These are phyloP conservation scores for Alloteropsis semialata DNA, from an alignment of 176 grass and related monocot species.

Conservation along the genomic window DNA sequence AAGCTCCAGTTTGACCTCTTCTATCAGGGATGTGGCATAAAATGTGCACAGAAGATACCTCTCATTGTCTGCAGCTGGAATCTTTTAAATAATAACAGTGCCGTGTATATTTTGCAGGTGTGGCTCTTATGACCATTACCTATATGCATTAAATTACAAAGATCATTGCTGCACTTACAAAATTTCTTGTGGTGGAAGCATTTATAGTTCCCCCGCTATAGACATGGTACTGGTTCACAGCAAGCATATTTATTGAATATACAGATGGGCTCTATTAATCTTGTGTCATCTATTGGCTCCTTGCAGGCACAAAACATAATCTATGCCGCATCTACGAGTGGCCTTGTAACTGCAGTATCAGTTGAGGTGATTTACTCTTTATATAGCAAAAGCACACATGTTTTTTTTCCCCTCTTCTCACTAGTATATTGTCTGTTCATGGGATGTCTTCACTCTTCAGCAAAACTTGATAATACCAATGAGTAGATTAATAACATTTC, in stretches of 20 bases:
- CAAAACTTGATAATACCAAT: conserved; percentile 1
- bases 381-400: not conserved
- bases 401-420: not conserved
- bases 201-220: conserved; percentile 85
- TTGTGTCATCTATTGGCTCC: conserved; percentile 8
- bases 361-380: conserved; percentile 50
- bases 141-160: conserved; percentile 88
- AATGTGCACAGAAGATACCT: conserved; percentile 2
- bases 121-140: conserved; percentile 80
- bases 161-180: conserved; percentile 59
- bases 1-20: not conserved
- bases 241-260: conserved; percentile 11
- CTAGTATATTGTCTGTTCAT: not conserved
- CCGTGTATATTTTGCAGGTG: conserved; percentile 53
- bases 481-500: not conserved
- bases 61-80: conserved; percentile 4
- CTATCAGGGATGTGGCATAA: not conserved
- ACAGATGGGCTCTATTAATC: not conserved
- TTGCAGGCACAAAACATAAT: conserved; percentile 52
- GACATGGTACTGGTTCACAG: conserved; percentile 42
- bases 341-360: conserved; percentile 74
- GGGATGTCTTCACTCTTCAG: not conserved
- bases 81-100: not conserved
- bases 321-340: conserved; percentile 81
- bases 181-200: conserved; percentile 92